Evolutionary conservation across 129 eudicot genomes (phyloP).

Genomic region (Mikania micrantha): DNA sequence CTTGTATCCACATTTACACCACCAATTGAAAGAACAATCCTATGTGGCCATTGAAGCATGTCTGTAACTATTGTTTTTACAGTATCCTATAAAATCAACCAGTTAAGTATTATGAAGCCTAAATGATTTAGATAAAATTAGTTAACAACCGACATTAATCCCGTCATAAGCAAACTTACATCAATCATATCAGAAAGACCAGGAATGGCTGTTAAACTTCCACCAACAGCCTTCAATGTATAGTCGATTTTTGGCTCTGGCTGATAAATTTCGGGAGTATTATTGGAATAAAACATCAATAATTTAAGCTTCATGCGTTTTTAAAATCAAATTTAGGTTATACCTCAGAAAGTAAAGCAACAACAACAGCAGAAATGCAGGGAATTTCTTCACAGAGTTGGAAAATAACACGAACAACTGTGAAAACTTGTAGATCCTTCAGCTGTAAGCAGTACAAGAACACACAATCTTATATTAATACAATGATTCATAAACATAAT

Average conservation of each 20-base stretch:
- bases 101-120: not conserved
- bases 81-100: constrained; percentile 56
- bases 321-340: not conserved
- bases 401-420: constrained; percentile 89
- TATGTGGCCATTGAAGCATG: constrained; percentile 98
- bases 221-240: constrained; percentile 94
- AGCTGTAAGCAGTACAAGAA: constrained; percentile 47
- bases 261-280: constrained; percentile 34
- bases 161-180: constrained; percentile 42
- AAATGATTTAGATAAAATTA: not conserved
- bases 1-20: constrained; percentile 75
- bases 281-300: not conserved
- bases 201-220: constrained; percentile 95
- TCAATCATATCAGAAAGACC: constrained; percentile 97
- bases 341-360: constrained; percentile 95
- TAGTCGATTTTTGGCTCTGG: constrained; percentile 96
- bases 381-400: constrained; percentile 94
- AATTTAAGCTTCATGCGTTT: not conserved
- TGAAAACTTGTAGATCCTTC: constrained; percentile 88
- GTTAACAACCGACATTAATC: not conserved
- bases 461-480: not conserved
- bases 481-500: not conserved
- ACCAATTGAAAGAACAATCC: constrained; percentile 95
- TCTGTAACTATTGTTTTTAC: constrained; percentile 78
- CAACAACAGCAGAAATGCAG: constrained; percentile 98